A percentile compares a stretch with the other conserved stretches of the same genome.
phyloP scores from a whole-genome alignment of 768 basidiomycete species.

The Holtermannia corniformis region DNA sequence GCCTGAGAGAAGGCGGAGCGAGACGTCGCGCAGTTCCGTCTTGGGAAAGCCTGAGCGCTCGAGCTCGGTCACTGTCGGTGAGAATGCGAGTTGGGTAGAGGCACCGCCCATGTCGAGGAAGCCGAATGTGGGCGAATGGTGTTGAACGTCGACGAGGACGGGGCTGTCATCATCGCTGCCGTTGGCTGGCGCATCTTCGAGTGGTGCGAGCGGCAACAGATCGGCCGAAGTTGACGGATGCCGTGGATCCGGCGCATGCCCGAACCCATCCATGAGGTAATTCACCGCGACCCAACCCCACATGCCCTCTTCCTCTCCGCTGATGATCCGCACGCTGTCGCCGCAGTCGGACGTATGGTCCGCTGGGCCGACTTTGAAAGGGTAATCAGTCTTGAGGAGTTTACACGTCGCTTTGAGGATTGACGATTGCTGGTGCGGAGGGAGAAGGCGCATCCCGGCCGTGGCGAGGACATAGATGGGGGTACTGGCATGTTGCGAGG shows the following conservation, averaged over 20 bases:
- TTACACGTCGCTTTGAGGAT: slow-evolving; percentile 69
- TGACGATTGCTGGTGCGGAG: slow-evolving; percentile 56
- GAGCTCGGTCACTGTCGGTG: slow-evolving; percentile 58
- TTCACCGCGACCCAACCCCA: slow-evolving; percentile 99
- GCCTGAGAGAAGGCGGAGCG: slow-evolving; percentile 69
- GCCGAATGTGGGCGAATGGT: slow-evolving; percentile 76
- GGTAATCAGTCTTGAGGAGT: slow-evolving; percentile 62
- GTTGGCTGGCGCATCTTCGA: slow-evolving; percentile 25
- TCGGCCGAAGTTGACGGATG: slow-evolving; percentile 3
- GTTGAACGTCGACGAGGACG: slow-evolving; percentile 35
- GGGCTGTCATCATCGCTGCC: slow-evolving; percentile 21
- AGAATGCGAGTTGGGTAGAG: slow-evolving; percentile 97
- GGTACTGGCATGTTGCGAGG: slow-evolving; percentile 70
- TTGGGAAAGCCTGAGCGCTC: slow-evolving; percentile 43
- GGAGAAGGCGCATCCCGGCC: slow-evolving; percentile 88
- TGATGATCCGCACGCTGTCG: slow-evolving; percentile 78
- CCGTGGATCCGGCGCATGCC: slow-evolving; percentile 33
- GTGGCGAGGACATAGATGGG: slow-evolving; percentile 92
- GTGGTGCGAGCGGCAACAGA: slow-evolving; percentile 23
- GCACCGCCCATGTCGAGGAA: slow-evolving; percentile 99
- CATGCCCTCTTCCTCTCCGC: slow-evolving; percentile 94
- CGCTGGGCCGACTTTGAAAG: slow-evolving; percentile 64
- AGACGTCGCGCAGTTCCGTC: slow-evolving; percentile 66
- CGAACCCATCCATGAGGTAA: slow-evolving; percentile 95
- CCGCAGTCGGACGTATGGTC: slow-evolving; percentile 72